These are phyloP conservation scores for Acrasis kona DNA, from an alignment of 78 protist genomes.

Conservation along the genomic window DNA sequence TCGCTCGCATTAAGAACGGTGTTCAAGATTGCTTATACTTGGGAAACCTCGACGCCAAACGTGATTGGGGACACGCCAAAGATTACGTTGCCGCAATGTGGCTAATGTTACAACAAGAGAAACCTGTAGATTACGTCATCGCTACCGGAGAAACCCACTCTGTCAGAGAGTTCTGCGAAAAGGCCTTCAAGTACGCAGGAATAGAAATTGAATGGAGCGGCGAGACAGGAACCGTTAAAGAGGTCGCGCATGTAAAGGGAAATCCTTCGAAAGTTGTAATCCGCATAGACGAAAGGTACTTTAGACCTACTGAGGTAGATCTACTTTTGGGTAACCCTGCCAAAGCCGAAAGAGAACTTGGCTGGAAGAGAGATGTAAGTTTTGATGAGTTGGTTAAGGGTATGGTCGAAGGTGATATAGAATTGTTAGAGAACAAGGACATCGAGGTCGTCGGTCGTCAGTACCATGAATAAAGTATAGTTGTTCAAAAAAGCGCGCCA, in stretches of 20 bases:
- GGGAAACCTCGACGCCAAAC: conserved; percentile 79
- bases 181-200: conserved; percentile 51
- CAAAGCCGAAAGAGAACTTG: background rate
- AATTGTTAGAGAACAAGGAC: background rate
- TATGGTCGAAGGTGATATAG: background rate
- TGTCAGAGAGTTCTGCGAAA: conserved; percentile 71
- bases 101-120: conserved; percentile 69
- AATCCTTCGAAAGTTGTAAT: background rate
- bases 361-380: background rate
- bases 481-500: too few relatives aligned
- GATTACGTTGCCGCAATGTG: conserved; percentile 83
- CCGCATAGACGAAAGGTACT: background rate
- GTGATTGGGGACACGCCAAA: conserved; percentile 85
- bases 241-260: background rate
- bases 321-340: background rate
- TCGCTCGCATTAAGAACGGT: conserved; percentile 61
- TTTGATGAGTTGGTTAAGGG: background rate
- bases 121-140: conserved; percentile 72
- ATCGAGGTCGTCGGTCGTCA: background rate
- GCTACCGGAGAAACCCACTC: conserved; percentile 81
- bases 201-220: conserved; percentile 6
- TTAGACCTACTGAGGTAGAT: background rate
- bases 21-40: conserved; percentile 30
- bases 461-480: background rate
- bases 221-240: background rate